Evolutionary conservation across 2,329 filamentous ascomycete genomes (phyloP).

Genomic region (Cephalotrichum gorgonifer): DNA sequence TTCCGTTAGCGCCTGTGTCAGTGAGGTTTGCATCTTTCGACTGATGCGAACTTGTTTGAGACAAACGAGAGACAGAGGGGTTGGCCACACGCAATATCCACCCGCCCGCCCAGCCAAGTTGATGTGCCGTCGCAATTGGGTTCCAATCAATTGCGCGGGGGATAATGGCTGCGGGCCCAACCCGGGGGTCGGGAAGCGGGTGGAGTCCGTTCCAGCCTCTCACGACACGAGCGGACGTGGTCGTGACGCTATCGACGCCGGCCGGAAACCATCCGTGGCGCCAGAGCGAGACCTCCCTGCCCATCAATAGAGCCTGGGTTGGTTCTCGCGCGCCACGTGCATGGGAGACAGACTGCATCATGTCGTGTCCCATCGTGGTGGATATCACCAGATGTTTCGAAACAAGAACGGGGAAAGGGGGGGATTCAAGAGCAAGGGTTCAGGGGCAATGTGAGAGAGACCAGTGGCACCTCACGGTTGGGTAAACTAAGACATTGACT

Average conservation of each 20-base stretch:
- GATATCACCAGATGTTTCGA: background rate
- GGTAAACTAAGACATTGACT: background rate
- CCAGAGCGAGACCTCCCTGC: background rate
- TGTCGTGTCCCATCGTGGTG: background rate
- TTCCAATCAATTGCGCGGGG: background rate
- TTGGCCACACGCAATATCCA: background rate
- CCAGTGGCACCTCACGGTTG: background rate
- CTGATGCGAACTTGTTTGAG: background rate
- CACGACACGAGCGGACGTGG: background rate
- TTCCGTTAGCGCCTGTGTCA: background rate
- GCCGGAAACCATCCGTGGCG: background rate
- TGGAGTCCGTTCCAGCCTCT: background rate
- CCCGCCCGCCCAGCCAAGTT: background rate
- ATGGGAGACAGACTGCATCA: background rate
- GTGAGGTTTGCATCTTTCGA: background rate
- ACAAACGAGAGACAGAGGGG: background rate
- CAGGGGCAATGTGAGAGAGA: background rate
- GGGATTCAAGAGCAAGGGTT: no score
- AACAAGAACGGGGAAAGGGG: background rate
- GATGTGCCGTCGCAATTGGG: background rate
- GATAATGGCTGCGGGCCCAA: background rate
- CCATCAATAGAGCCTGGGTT: background rate
- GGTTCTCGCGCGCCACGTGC: background rate
- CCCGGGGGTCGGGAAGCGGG: background rate
- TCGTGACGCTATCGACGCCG: background rate